Percentiles rank a stretch among this genome's conserved stretches.
These are phyloP conservation scores for Adansonia madagascariensis DNA, from an alignment of 441 rosid genomes.

Conservation along the genomic window DNA sequence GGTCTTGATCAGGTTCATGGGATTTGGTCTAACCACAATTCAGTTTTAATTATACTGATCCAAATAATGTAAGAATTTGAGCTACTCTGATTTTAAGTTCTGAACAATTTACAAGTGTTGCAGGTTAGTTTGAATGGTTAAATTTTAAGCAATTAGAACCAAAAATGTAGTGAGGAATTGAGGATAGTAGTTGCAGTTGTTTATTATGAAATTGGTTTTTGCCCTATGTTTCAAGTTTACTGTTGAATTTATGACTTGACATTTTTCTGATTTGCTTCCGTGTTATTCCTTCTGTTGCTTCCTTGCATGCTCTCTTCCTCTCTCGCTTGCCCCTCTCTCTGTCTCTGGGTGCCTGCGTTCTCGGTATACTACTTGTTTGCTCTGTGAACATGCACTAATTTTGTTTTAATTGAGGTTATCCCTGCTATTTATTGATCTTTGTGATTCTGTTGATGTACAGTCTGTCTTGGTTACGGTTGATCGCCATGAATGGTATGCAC, in stretches of 20 bases:
- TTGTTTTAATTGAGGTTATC: slow-evolving; percentile 10
- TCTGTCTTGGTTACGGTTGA: slow-evolving; percentile 85
- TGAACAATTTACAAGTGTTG: slow-evolving; percentile 1
- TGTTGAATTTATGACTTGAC: background rate
- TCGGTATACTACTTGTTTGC: background rate
- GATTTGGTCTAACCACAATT: background rate
- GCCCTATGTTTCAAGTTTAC: background rate
- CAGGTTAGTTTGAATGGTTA: slow-evolving; percentile 19
- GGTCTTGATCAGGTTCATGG: background rate
- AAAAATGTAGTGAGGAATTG: background rate
- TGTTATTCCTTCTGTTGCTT: background rate
- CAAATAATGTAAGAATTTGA: background rate
- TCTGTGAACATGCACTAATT: background rate
- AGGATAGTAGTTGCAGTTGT: slow-evolving; percentile 8
- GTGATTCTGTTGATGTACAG: slow-evolving; percentile 54
- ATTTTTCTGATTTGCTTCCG: background rate
- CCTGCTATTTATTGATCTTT: background rate
- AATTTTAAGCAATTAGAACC: background rate
- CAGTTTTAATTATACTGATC: background rate
- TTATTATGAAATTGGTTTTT: background rate
- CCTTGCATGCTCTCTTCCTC: background rate
- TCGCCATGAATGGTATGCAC: slow-evolving; percentile 97
- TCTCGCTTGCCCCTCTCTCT: background rate
- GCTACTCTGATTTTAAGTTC: background rate
- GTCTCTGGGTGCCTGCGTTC: background rate